Evolutionary conservation across 257 asterid species (phyloP), one percentile per base, ranked within the genome.

Genomic region (Apocynum venetum): DNA sequence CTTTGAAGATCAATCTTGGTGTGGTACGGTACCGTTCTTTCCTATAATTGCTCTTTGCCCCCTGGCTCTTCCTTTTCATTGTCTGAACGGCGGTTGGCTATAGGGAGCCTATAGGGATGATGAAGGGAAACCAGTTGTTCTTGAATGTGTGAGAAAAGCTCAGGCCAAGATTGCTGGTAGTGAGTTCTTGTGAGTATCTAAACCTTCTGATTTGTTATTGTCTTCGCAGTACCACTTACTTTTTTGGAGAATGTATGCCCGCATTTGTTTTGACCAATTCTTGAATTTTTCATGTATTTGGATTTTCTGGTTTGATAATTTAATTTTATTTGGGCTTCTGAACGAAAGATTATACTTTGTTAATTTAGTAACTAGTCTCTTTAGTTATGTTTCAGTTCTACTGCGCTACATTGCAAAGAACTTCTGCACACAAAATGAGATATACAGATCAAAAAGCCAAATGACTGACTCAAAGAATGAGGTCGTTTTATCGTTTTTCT

Each of bases 21-120:
- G 98, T 90, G 35, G 99, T 95, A 79, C 19, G 51, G 1, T 68
- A 14, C 51, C n/a, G 17, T 68, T 67, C 4, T 41, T 17, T 66
- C 48, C 31, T 66, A 60, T 5, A 25, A 25, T 60, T 31, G 5
- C 25, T 40, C 71, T 11, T 40, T 40, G n/a, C 31, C 8, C 41
- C 41, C 10, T 25, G 9, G 67, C 67, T 60, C 25, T 25, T 57
- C 36, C 64, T 57, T 6, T 5, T 36, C 47, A 13, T 3, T 64
- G 35, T 40, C 11, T 4, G 31, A 7, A 66, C 49, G 2, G 6
- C 83, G 98, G 88, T 66, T 60, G 5, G 46, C n/a, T 46, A 71
- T 43, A 86, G 99, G 99, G 99, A 49, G 98, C 99, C 15, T 96
- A 90, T 79, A 95, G 98, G 20, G 97, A 96, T 77, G 93, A 96